phyloP scores from a whole-genome alignment of 192 early-diverging fungal genomes.

The Obelidium mucronatum region DNA sequence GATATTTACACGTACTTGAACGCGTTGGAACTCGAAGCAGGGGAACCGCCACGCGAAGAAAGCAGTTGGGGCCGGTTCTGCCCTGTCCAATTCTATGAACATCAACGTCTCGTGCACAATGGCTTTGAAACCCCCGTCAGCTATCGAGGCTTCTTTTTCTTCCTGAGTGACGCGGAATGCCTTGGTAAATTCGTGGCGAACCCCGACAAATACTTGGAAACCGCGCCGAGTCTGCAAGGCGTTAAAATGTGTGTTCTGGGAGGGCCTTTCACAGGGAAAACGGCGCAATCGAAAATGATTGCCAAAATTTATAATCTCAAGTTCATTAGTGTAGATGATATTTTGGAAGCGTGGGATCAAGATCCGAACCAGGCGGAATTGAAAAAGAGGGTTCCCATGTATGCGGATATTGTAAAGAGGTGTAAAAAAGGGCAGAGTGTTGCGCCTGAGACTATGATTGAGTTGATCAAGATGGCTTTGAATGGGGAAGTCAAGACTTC shows the following conservation, averaged over 20 bases:
- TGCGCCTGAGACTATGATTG: conserved; percentile 39
- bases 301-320: conserved; percentile 47
- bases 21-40: conserved; percentile 42
- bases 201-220: conserved; percentile 54
- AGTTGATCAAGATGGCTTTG: conserved; percentile 23
- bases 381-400: conserved; percentile 26
- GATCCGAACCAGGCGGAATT: conserved; percentile 32
- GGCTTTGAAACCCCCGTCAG: conserved; percentile 31
- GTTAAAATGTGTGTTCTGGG: conserved; percentile 51
- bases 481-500: too few relatives aligned
- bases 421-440: conserved; percentile 28
- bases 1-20: conserved; percentile 48
- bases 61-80: conserved; percentile 51
- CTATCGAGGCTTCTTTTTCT: conserved; percentile 57
- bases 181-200: conserved; percentile 47
- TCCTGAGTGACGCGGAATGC: conserved; percentile 39
- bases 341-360: conserved; percentile 45
- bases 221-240: conserved; percentile 30
- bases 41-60: conserved; percentile 54
- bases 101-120: conserved; percentile 23
- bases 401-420: conserved; percentile 35
- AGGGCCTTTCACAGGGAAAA: conserved; percentile 58
- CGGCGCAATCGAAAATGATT: conserved; percentile 53
- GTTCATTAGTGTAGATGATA: conserved; percentile 49
- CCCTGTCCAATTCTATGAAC: conserved; percentile 47